phyloP scores from a whole-genome alignment of 305 asterid genomes.

The Fraxinus angustifolia region DNA sequence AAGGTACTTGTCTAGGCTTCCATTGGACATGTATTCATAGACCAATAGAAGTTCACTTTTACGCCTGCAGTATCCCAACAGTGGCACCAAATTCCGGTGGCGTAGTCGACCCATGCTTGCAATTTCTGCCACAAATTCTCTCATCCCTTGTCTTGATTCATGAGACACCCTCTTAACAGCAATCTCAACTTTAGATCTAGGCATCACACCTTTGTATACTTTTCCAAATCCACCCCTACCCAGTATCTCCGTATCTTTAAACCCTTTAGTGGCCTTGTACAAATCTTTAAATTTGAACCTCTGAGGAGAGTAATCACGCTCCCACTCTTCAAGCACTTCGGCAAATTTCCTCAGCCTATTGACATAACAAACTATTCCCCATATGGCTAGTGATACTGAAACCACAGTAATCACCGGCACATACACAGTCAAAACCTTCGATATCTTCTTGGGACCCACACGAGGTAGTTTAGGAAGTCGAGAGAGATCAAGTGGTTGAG shows the following conservation, averaged over 20 bases:
- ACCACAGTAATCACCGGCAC: constrained; percentile 28
- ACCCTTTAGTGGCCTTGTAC: constrained; percentile 58
- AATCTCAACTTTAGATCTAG: constrained; percentile 31
- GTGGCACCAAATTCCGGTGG: constrained; percentile 57
- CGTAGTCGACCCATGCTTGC: constrained; percentile 59
- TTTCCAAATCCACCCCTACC: constrained; percentile 70
- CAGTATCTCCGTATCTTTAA: constrained; percentile 45
- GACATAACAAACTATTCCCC: constrained; percentile 21
- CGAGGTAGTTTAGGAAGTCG: constrained; percentile 48
- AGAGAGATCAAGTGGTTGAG: constrained; percentile 37
- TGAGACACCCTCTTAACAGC: constrained; percentile 62
- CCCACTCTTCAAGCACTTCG: constrained; percentile 55
- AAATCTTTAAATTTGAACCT: constrained; percentile 56
- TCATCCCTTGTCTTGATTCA: constrained; percentile 62
- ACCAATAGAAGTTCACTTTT: constrained; percentile 54
- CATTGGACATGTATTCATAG: constrained; percentile 64
- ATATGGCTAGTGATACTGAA: background rate
- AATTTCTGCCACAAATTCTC: constrained; percentile 57
- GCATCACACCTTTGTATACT: constrained; percentile 56
- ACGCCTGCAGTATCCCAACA: constrained; percentile 61
- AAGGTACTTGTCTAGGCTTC: constrained; percentile 52
- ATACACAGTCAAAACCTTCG: constrained; percentile 26
- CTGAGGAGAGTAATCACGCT: constrained; percentile 44
- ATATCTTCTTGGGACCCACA: constrained; percentile 28
- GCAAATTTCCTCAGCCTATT: constrained; percentile 39